phyloP scores from a whole-genome alignment of 2,329 filamentous ascomycete genomes.

The Ceratocystis ficicola region DNA sequence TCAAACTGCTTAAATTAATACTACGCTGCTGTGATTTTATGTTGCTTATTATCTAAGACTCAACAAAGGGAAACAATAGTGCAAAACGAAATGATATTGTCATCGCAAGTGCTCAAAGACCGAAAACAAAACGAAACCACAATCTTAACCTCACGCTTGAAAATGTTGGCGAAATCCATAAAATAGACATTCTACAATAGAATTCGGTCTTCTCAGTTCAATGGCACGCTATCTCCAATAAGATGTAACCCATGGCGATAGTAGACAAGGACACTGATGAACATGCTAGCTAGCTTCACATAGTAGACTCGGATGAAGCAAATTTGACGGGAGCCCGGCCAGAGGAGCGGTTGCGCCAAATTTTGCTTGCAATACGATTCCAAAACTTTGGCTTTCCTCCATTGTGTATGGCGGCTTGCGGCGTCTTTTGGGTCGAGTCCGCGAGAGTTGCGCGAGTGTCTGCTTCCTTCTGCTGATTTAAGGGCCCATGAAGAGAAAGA shows the following conservation, averaged over 20 bases:
- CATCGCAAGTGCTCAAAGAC: neutral
- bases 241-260: neutral
- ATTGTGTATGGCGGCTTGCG: constrained; percentile 11
- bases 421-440: neutral
- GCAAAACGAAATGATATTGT: neutral
- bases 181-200: no score
- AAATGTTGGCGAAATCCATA: neutral
- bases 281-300: neutral
- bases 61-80: neutral
- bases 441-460: neutral
- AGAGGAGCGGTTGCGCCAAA: constrained; percentile 7
- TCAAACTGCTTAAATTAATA: constrained; percentile 8
- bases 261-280: neutral
- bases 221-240: neutral
- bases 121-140: neutral
- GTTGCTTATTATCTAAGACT: neutral
- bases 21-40: neutral
- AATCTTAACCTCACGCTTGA: neutral
- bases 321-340: neutral
- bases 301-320: neutral
- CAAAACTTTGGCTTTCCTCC: constrained; percentile 18
- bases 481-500: neutral
- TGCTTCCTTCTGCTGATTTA: neutral
- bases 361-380: constrained; percentile 18
- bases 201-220: no score